Conservation (phyloP, 306 rosid species). For the Trichosanthes truncata region DNA sequence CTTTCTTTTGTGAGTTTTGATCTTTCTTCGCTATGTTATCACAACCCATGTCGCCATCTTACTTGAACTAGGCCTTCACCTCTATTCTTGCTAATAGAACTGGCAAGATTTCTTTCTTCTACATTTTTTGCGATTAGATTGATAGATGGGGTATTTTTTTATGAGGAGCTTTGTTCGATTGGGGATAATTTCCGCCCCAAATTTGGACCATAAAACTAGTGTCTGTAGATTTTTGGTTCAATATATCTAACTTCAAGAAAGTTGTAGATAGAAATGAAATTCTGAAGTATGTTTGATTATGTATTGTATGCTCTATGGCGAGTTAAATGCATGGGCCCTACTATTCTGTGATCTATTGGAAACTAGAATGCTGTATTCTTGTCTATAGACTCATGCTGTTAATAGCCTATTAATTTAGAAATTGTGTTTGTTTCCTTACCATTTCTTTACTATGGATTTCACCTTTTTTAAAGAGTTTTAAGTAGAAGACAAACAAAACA, state of each 20-base stretch:
- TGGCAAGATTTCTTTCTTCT: not conserved
- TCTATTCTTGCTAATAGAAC: not conserved
- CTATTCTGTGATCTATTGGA: not conserved
- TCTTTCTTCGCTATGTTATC: not conserved
- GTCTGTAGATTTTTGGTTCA: not conserved
- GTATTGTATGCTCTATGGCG: not conserved
- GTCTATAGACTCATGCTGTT: not conserved
- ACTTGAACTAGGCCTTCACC: not conserved
- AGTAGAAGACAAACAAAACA: no score
- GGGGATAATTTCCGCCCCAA: not conserved
- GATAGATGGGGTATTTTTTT: not conserved
- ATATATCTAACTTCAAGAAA: not conserved
- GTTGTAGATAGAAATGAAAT: not conserved
- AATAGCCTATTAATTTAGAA: no score
- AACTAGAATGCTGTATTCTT: not conserved
- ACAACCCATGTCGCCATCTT: not conserved
- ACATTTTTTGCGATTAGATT: not conserved
- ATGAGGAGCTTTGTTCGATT: not conserved
- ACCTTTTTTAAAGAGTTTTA: no score
- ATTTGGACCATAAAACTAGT: not conserved
- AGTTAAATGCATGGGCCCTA: not conserved
- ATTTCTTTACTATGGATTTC: no score
- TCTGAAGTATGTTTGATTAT: not conserved
- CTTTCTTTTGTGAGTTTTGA: not conserved
- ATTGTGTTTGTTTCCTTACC: no score